These are phyloP conservation scores for Poterioochromonas sp. DNA, from an alignment of 352 stramenopile species.

Conservation along the genomic window DNA sequence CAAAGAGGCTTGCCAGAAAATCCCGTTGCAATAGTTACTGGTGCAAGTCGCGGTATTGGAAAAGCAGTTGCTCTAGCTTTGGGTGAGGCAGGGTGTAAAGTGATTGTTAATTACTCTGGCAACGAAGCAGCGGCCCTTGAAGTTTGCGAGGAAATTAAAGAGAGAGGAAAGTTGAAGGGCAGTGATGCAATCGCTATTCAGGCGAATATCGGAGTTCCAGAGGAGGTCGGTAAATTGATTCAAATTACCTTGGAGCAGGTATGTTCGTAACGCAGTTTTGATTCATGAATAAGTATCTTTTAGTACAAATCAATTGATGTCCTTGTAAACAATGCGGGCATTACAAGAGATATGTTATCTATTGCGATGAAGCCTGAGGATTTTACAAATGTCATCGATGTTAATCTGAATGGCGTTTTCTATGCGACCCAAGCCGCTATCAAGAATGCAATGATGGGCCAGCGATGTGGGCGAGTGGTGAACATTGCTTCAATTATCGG, in stretches of 20 bases:
- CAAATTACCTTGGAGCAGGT: background rate
- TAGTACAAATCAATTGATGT: slow-evolving; percentile 48
- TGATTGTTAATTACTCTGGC: slow-evolving; percentile 64
- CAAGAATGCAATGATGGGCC: slow-evolving; percentile 53
- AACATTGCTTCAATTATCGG: slow-evolving; percentile 74
- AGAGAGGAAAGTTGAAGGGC: slow-evolving; percentile 39
- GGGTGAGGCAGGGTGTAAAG: slow-evolving; percentile 51
- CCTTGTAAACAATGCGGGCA: slow-evolving; percentile 74
- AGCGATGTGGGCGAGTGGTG: slow-evolving; percentile 66
- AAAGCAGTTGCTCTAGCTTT: slow-evolving; percentile 62
- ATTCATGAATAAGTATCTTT: slow-evolving; percentile 10
- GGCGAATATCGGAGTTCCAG: slow-evolving; percentile 34
- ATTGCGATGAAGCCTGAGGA: slow-evolving; percentile 68
- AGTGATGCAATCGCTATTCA: slow-evolving; percentile 37
- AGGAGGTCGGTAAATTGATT: slow-evolving; percentile 38
- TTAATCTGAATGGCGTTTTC: slow-evolving; percentile 73
- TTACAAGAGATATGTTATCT: slow-evolving; percentile 63
- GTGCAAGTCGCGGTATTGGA: slow-evolving; percentile 49
- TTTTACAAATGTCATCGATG: slow-evolving; percentile 71
- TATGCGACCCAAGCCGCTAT: slow-evolving; percentile 68
- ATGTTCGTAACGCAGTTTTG: background rate
- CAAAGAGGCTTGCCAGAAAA: no score
- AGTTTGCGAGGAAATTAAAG: slow-evolving; percentile 58
- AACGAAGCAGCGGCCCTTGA: slow-evolving; percentile 53
- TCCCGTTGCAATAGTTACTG: slow-evolving; percentile 43